phyloP scores from a whole-genome alignment of 225 moss, liverwort and hornwort genomes.

The Climacium dendroides region DNA sequence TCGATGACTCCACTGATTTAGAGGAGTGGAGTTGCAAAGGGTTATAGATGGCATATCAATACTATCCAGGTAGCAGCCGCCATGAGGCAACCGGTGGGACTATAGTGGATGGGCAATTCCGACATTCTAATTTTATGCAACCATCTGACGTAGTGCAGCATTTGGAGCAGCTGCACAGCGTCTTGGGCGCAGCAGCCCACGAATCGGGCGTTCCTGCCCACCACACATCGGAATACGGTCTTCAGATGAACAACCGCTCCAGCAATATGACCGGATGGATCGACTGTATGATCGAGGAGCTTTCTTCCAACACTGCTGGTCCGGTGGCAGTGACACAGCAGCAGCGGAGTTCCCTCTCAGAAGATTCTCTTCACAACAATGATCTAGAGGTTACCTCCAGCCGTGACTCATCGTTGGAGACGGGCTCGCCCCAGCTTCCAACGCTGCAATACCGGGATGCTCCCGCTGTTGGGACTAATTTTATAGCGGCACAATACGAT shows the following conservation, averaged over 20 bases:
- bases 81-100: constrained; percentile 9
- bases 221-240: not conserved
- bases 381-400: constrained; percentile 30
- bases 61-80: constrained; percentile 25
- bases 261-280: constrained; percentile 53
- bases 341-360: constrained; percentile 15
- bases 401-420: constrained; percentile 33
- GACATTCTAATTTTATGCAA: not conserved
- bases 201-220: constrained; percentile 11
- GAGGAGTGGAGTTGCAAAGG: not conserved
- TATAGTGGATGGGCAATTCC: constrained; percentile 17
- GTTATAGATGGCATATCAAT: constrained; percentile 32
- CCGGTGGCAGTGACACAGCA: constrained; percentile 13
- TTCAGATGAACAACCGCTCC: constrained; percentile 5
- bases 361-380: constrained; percentile 7
- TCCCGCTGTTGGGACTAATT: not conserved
- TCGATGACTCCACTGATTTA: not conserved
- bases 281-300: constrained; percentile 76
- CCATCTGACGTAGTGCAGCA: constrained; percentile 21
- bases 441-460: constrained; percentile 1
- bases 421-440: constrained; percentile 13
- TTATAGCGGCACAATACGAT: not conserved
- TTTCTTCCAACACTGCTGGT: constrained; percentile 20
- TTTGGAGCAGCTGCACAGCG: constrained; percentile 19
- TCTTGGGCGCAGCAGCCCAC: constrained; percentile 4